Evolutionary conservation across 108 stramenopile genomes (phyloP).

Genomic region (Hondaea fermentalgiana): DNA sequence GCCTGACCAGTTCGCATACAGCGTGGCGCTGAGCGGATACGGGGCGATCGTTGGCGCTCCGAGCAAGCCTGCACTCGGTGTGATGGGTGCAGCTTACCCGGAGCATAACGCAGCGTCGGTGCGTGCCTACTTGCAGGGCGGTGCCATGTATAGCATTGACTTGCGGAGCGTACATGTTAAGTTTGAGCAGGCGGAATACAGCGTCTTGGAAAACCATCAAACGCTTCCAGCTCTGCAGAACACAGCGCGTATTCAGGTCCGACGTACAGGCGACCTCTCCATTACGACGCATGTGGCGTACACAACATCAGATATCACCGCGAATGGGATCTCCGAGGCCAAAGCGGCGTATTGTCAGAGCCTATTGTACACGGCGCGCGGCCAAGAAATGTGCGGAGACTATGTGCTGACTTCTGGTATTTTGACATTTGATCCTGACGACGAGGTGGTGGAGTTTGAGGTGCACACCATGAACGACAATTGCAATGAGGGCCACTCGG

Average conservation of each 20-base stretch:
- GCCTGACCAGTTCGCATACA: constrained; percentile 53
- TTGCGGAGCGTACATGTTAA: constrained; percentile 27
- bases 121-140: constrained; percentile 30
- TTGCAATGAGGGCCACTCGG: constrained; percentile 54
- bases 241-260: constrained; percentile 45
- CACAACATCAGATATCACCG: constrained; percentile 62
- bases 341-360: constrained; percentile 47
- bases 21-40: constrained; percentile 32
- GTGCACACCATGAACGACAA: constrained; percentile 62
- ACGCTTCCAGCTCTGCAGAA: not conserved
- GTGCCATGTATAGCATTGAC: constrained; percentile 51
- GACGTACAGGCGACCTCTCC: constrained; percentile 41
- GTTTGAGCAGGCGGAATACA: constrained; percentile 47
- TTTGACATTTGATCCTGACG: constrained; percentile 50
- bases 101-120: constrained; percentile 23
- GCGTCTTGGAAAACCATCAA: constrained; percentile 48
- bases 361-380: constrained; percentile 19
- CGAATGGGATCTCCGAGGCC: constrained; percentile 53
- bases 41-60: constrained; percentile 33
- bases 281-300: constrained; percentile 50
- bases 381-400: constrained; percentile 58
- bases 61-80: constrained; percentile 16
- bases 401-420: constrained; percentile 60
- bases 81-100: not conserved
- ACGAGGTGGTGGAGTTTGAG: constrained; percentile 38